Conservation (phyloP, 2,329 filamentous ascomycete species). For the Fusarium tuaranense region DNA sequence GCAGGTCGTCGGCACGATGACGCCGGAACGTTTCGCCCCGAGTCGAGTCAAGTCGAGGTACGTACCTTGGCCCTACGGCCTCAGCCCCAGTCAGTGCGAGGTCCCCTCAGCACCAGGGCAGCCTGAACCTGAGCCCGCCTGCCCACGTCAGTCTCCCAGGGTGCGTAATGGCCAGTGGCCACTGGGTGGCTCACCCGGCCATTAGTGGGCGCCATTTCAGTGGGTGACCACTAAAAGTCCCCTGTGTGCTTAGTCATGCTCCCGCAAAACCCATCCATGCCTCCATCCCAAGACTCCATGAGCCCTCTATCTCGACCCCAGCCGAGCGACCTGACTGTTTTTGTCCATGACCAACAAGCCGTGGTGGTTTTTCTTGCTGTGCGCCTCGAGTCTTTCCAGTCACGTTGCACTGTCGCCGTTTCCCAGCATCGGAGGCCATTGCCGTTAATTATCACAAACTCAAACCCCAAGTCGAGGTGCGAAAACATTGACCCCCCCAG, state of each 20-base stretch:
- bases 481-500: conserved; percentile 32
- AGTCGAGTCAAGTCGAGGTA: conserved; percentile 26
- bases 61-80: conserved; percentile 20
- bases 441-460: conserved; percentile 26
- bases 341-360: conserved; percentile 37
- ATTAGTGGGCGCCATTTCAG: conserved; percentile 29
- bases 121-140: not conserved
- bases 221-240: conserved; percentile 18
- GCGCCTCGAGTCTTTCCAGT: conserved; percentile 25
- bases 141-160: conserved; percentile 38
- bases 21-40: conserved; percentile 34
- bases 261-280: conserved; percentile 43
- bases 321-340: conserved; percentile 26
- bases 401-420: conserved; percentile 26
- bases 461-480: conserved; percentile 26
- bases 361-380: conserved; percentile 32
- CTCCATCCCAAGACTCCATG: conserved; percentile 43
- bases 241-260: conserved; percentile 21
- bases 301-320: conserved; percentile 42
- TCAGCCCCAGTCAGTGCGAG: not conserved
- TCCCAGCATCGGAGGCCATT: conserved; percentile 31
- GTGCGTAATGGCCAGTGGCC: conserved; percentile 34
- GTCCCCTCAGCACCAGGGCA: not conserved
- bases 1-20: conserved; percentile 37
- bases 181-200: not conserved